Percentiles rank a stretch among this genome's conserved stretches.
Conservation (phyloP, 164 flowering plant genomes). For the Dillenia suffruticosa region DNA sequence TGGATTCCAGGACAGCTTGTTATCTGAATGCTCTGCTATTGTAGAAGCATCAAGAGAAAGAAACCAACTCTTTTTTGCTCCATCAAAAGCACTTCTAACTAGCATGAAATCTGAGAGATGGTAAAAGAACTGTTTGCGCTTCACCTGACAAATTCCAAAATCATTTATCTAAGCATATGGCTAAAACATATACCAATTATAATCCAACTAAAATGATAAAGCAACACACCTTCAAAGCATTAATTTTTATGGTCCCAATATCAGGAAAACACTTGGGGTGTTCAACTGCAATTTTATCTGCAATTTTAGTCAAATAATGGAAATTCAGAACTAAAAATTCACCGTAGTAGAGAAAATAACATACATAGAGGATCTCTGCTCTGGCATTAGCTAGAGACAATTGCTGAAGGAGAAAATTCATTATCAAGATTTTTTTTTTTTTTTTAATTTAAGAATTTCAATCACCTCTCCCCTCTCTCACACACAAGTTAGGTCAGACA, state of each 20-base stretch:
- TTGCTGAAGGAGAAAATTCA: too few species aligned
- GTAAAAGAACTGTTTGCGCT: conserved; percentile 43
- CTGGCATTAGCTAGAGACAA: too few species aligned
- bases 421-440: too few species aligned
- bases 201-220: conserved; percentile 1
- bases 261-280: conserved; percentile 58
- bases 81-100: conserved; percentile 48
- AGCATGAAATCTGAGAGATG: conserved; percentile 63
- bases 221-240: conserved; percentile 55
- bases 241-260: conserved; percentile 43
- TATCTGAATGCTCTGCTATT: conserved; percentile 4
- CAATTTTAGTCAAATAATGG: conserved; percentile 7
- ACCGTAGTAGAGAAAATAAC: neutral
- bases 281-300: conserved; percentile 54
- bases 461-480: too few species aligned
- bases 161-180: neutral
- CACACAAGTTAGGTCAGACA: too few species aligned
- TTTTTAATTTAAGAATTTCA: too few species aligned
- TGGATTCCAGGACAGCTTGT: conserved; percentile 1
- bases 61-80: conserved; percentile 41
- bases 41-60: conserved; percentile 42
- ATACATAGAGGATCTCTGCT: neutral
- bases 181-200: neutral
- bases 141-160: conserved; percentile 39
- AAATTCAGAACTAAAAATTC: neutral